These are phyloP conservation scores for Aspergillus thermomutatus DNA, from an alignment of 2,329 filamentous ascomycete species.

Conservation along the genomic window DNA sequence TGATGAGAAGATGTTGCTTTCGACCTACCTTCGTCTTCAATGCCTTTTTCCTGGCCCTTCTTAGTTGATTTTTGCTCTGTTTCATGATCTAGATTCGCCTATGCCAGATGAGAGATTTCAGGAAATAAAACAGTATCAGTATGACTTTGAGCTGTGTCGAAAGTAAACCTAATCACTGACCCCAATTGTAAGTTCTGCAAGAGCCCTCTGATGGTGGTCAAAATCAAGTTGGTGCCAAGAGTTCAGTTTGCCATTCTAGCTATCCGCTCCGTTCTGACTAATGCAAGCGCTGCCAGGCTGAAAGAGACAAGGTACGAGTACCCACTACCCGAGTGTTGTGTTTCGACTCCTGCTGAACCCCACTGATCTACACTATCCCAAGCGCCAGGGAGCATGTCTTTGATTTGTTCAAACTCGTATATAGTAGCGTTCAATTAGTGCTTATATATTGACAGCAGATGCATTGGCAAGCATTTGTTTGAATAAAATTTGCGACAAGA, in stretches of 20 bases:
- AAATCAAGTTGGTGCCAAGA: not conserved
- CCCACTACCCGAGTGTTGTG: too few species aligned
- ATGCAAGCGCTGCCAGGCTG: not conserved
- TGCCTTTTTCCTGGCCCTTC: slow-evolving; percentile 91
- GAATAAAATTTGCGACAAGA: not conserved
- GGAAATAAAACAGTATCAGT: not conserved
- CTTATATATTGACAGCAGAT: not conserved
- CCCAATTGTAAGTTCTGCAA: not conserved
- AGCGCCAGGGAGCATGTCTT: not conserved
- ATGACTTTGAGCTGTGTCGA: not conserved
- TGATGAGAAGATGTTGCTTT: not conserved
- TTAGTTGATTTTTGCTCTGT: slow-evolving; percentile 90
- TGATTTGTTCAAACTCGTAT: not conserved
- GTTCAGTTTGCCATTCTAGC: not conserved
- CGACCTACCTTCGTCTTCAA: slow-evolving; percentile 64
- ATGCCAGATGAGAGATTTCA: not conserved
- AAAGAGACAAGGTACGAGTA: too few species aligned
- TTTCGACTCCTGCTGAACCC: not conserved
- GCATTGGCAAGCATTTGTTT: not conserved
- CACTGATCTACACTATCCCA: not conserved
- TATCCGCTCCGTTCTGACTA: not conserved
- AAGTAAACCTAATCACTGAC: not conserved
- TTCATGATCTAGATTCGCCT: slow-evolving; percentile 46
- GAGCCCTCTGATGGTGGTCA: not conserved
- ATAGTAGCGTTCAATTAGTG: not conserved